phyloP scores from a whole-genome alignment of 225 moss, liverwort and hornwort species.

The Marchantia polymorpha region DNA sequence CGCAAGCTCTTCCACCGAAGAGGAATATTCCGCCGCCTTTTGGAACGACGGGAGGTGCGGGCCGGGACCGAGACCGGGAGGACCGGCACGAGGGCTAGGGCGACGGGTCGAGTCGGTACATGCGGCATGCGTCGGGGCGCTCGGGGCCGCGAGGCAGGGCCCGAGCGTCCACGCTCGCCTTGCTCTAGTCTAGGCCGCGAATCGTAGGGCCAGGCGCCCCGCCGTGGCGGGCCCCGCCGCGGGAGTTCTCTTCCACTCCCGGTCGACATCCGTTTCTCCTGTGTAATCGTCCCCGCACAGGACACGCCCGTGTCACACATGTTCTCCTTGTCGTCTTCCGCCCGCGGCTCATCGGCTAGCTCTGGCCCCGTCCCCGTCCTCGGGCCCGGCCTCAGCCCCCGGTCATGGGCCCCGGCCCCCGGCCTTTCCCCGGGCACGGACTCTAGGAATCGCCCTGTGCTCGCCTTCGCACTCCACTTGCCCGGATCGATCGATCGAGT shows the following conservation, averaged over 20 bases:
- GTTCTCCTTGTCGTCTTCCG: conserved; percentile 4
- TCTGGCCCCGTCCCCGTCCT: neutral
- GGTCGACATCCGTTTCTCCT: neutral
- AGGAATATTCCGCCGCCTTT: conserved; percentile 6
- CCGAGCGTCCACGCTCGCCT: neutral
- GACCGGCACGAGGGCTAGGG: too few species aligned
- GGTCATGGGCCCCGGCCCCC: neutral
- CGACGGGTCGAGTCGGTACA: neutral
- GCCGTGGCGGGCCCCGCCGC: neutral
- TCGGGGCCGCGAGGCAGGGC: neutral
- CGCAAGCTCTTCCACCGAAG: neutral
- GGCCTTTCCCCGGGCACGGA: neutral
- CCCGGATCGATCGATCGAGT: neutral
- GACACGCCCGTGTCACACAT: neutral
- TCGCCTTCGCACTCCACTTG: neutral
- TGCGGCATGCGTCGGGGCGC: neutral
- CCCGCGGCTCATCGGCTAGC: too few species aligned
- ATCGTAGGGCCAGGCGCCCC: neutral
- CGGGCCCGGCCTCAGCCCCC: neutral
- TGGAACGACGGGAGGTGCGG: too few species aligned
- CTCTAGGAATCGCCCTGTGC: neutral
- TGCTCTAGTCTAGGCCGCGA: neutral
- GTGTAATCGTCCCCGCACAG: neutral
- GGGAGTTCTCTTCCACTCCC: conserved; percentile 11
- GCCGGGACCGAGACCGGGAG: too few species aligned